Evolutionary conservation across 306 rosid genomes (phyloP), one percentile per base, ranked within the genome.

Genomic region (Abrus precatorius): DNA sequence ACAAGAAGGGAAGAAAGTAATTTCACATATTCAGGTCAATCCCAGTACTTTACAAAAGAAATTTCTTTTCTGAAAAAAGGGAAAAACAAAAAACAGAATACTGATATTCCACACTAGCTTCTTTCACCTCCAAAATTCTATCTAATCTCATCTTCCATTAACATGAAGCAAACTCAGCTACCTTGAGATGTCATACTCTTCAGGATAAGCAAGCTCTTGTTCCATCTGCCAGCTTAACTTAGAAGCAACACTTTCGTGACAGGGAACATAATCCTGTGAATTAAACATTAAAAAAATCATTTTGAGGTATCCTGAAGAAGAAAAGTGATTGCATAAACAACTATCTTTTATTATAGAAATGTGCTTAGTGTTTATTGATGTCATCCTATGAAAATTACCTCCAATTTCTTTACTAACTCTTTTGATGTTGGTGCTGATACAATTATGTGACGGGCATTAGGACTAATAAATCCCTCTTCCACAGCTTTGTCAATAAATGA

Each of bases 401-500:
- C 99, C 85, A 96, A 68, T 83, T 96, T 91, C 98, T 89, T 93
- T 86, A 96, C 92, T 34, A 96, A 87, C 81, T 93, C 99, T 89
- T 63, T 89, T 6, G 97, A 90, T 9, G 99, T 92, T 61, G 98
- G 93, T 12, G 98, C 98, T 20, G 98, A 96, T 75, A 93, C 86
- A 76, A 93, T 90, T 57, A 96, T 96, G 83, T 96, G 94, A 66
- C 99, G 99, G 2, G 99, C 98, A 52, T 88, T 92, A 50, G 97
- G 98, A 84, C 90, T 90, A 69, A 96, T 81, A 52, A 96, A 96
- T 38, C 98, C 98, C 80, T 96, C 99, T 85, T 95, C 99, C 75
- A 95, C 97, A 80, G 99, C 98, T 86, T 91, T 93, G 79, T 95
- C 99, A 28, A 95, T 88, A 77, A 95, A 93, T 32, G 98, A 87